phyloP scores from a whole-genome alignment of 2,329 filamentous ascomycete species.

The Pyricularia grisea region DNA sequence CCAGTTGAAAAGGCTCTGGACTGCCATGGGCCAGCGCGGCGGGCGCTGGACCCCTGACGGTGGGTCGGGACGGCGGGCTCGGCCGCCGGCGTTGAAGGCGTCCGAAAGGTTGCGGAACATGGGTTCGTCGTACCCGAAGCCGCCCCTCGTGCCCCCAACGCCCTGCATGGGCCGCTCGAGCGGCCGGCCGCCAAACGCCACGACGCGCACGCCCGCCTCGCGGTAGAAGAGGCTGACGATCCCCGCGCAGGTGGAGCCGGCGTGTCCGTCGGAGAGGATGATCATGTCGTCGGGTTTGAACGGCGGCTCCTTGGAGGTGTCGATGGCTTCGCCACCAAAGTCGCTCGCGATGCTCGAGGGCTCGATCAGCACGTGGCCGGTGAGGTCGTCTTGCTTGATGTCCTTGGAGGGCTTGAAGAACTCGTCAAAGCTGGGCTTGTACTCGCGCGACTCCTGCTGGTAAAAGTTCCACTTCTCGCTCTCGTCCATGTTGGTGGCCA shows the following conservation, averaged over 20 bases:
- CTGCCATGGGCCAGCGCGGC: constrained; percentile 12
- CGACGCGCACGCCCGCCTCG: constrained; percentile 36
- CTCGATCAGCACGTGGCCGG: background rate
- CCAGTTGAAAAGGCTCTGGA: constrained; percentile 8
- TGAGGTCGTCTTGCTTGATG: background rate
- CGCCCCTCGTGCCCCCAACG: constrained; percentile 52
- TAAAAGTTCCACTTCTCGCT: background rate
- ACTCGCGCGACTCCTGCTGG: background rate
- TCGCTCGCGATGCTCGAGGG: constrained; percentile 4
- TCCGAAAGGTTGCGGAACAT: constrained; percentile 13
- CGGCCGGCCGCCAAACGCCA: constrained; percentile 51
- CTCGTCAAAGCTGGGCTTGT: background rate
- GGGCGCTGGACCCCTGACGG: constrained; percentile 7
- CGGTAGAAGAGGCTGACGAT: constrained; percentile 17
- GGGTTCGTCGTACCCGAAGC: constrained; percentile 11
- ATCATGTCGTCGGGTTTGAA: constrained; percentile 10
- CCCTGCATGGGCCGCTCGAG: constrained; percentile 45
- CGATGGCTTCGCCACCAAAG: background rate
- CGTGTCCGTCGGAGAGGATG: constrained; percentile 14
- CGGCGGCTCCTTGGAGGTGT: background rate
- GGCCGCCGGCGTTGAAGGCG: constrained; percentile 5
- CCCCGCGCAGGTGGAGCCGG: constrained; percentile 15
- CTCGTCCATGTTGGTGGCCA: background rate
- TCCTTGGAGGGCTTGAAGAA: background rate
- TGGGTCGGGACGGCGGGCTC: background rate